These are phyloP conservation scores for Pythium apleroticum DNA, from an alignment of 352 stramenopile species.

Conservation along the genomic window DNA sequence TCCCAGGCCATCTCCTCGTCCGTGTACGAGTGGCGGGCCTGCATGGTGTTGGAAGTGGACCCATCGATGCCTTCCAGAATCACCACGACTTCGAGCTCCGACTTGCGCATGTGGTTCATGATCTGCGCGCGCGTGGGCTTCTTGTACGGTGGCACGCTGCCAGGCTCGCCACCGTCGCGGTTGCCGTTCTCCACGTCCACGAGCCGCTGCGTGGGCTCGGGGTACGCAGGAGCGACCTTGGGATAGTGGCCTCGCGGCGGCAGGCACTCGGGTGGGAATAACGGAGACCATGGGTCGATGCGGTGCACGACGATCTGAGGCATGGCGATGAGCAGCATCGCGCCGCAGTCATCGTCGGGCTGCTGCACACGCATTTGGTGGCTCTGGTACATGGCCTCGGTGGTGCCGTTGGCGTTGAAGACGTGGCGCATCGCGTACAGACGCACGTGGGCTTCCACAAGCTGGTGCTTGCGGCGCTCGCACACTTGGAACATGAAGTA, in stretches of 20 bases:
- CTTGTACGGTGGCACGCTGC: slow-evolving; percentile 38
- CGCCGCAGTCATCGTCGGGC: slow-evolving; percentile 77
- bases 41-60: slow-evolving; percentile 87
- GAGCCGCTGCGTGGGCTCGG: slow-evolving; percentile 67
- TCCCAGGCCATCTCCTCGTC: slow-evolving; percentile 83
- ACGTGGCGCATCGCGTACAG: slow-evolving; percentile 83
- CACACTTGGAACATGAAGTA: slow-evolving; percentile 93
- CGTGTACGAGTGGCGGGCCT: slow-evolving; percentile 81
- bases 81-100: slow-evolving; percentile 77
- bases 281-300: slow-evolving; percentile 83
- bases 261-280: slow-evolving; percentile 80
- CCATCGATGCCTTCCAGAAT: slow-evolving; percentile 85
- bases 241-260: slow-evolving; percentile 45
- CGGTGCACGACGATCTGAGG: slow-evolving; percentile 82
- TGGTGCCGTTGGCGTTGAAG: slow-evolving; percentile 43
- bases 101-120: slow-evolving; percentile 58
- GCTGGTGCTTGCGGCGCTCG: slow-evolving; percentile 87
- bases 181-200: slow-evolving; percentile 87
- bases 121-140: slow-evolving; percentile 74
- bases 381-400: slow-evolving; percentile 71
- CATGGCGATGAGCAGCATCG: slow-evolving; percentile 82
- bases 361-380: slow-evolving; percentile 90
- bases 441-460: slow-evolving; percentile 83
- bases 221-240: slow-evolving; percentile 57
- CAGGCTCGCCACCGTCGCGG: slow-evolving; percentile 46